Percentiles rank a stretch among this genome's conserved stretches.
These are phyloP conservation scores for Miscanthus lutarioriparius DNA, from an alignment of 176 grass and related monocot species.

Conservation along the genomic window DNA sequence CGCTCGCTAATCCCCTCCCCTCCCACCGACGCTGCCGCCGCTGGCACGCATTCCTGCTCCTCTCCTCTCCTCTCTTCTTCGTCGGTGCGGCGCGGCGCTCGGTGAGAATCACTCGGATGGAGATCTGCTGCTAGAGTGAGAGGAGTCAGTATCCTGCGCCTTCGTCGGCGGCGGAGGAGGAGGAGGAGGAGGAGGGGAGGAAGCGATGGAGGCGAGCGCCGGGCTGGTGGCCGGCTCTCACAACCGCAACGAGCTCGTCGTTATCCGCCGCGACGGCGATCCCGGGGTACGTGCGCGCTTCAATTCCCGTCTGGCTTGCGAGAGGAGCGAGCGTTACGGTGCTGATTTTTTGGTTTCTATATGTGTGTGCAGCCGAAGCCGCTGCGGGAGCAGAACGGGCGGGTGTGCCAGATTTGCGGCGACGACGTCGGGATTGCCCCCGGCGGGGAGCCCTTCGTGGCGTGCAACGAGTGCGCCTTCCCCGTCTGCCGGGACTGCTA, in stretches of 20 bases:
- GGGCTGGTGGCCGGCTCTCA: conserved; percentile 87
- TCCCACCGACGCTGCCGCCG: conserved; percentile 37
- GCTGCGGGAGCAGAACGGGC: conserved; percentile 31
- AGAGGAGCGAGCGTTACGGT: neutral
- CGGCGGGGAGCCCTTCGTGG: conserved; percentile 59
- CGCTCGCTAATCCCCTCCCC: conserved; percentile 6
- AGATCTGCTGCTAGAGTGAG: conserved; percentile 31
- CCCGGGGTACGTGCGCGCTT: conserved; percentile 59
- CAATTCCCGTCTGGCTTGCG: neutral
- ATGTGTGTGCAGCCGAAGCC: conserved; percentile 27
- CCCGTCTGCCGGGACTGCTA: conserved; percentile 69
- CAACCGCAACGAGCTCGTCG: conserved; percentile 94
- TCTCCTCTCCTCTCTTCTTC: neutral
- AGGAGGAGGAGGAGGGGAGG: neutral
- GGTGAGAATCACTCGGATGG: conserved; percentile 1
- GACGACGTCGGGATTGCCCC: conserved; percentile 50
- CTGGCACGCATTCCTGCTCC: conserved; percentile 13
- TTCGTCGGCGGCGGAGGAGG: neutral
- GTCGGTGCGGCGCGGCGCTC: conserved; percentile 6
- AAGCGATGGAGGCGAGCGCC: conserved; percentile 84
- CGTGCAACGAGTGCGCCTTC: conserved; percentile 82
- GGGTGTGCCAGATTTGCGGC: conserved; percentile 79
- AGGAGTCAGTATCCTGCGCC: neutral
- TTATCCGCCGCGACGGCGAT: conserved; percentile 89
- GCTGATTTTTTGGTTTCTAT: conserved; percentile 19